Percentiles rank a stretch among this genome's conserved stretches.
phyloP scores from a whole-genome alignment of 306 rosid species.

The Carpinus viminea region DNA sequence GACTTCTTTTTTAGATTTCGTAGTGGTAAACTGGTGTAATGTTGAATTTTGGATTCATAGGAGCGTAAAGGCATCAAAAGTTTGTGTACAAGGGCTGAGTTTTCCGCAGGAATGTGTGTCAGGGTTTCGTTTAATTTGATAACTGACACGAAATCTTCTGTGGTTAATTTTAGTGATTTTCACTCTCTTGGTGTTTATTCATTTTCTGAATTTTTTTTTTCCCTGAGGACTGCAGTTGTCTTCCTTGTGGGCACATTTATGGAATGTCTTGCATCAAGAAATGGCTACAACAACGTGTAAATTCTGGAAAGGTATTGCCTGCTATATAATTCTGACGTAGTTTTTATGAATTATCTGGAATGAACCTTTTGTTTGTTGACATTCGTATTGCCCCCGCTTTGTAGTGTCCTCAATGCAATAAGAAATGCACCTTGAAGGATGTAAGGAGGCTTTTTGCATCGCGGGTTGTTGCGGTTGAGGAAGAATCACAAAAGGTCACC shows the following conservation, averaged over 20 bases:
- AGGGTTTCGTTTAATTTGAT: not conserved
- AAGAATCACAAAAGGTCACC: slow-evolving; percentile 71
- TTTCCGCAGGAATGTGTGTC: not conserved
- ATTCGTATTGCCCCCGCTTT: slow-evolving; percentile 16
- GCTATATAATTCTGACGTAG: not conserved
- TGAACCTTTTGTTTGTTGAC: not conserved
- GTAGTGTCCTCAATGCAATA: slow-evolving; percentile 91
- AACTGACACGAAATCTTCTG: not conserved
- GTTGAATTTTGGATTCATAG: slow-evolving; percentile 10
- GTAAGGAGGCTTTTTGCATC: slow-evolving; percentile 75
- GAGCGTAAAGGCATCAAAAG: not conserved
- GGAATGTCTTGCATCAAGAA: slow-evolving; percentile 81
- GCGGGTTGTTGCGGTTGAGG: slow-evolving; percentile 58
- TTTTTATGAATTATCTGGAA: not conserved
- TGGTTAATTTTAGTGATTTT: not conserved
- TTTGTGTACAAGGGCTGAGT: not conserved
- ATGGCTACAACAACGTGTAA: slow-evolving; percentile 65
- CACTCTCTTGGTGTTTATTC: not conserved
- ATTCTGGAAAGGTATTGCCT: slow-evolving; percentile 58
- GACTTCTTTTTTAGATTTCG: not conserved
- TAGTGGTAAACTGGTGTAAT: not conserved
- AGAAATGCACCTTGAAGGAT: slow-evolving; percentile 65
- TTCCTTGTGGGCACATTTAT: slow-evolving; percentile 90
- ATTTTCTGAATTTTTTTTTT: not conserved
- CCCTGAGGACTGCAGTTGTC: slow-evolving; percentile 59